Conservation (phyloP, 129 eudicot genomes). For the Ambrosia trifida region DNA sequence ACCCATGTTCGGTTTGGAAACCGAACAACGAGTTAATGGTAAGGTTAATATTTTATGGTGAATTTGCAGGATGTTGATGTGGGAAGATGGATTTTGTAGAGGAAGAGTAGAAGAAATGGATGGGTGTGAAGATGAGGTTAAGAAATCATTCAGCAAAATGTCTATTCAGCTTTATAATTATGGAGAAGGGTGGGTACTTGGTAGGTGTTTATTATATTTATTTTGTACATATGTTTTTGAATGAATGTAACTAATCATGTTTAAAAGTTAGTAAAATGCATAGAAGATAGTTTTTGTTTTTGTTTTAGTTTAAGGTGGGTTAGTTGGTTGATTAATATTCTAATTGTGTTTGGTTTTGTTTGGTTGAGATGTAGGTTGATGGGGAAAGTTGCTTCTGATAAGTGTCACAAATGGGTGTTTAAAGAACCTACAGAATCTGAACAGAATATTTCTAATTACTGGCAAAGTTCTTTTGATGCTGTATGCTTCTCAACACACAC, state of each 20-base stretch:
- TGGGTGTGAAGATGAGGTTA: slow-evolving; percentile 76
- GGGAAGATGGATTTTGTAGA: slow-evolving; percentile 98
- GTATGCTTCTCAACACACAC: slow-evolving; percentile 47
- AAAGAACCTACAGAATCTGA: slow-evolving; percentile 97
- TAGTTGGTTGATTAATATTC: background rate
- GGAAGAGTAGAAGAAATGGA: slow-evolving; percentile 87
- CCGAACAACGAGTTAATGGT: background rate
- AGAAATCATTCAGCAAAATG: slow-evolving; percentile 97
- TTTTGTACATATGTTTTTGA: background rate
- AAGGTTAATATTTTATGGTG: background rate
- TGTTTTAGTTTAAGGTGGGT: too few relatives aligned
- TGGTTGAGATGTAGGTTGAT: slow-evolving; percentile 73
- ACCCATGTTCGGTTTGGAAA: too few relatives aligned
- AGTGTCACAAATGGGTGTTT: slow-evolving; percentile 99
- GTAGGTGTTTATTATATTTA: slow-evolving; percentile 56
- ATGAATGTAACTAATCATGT: background rate
- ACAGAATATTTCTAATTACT: slow-evolving; percentile 86
- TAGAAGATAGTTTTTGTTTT: background rate
- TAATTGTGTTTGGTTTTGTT: slow-evolving; percentile 31
- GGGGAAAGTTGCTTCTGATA: slow-evolving; percentile 99
- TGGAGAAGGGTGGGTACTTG: slow-evolving; percentile 99
- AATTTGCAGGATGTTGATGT: slow-evolving; percentile 93
- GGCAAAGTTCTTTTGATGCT: slow-evolving; percentile 99
- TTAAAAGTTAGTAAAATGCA: slow-evolving; percentile 6
- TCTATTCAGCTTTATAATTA: slow-evolving; percentile 91